These are phyloP conservation scores for Tricladium varicosporioides DNA, from an alignment of 2,329 filamentous ascomycete genomes.

Conservation along the genomic window DNA sequence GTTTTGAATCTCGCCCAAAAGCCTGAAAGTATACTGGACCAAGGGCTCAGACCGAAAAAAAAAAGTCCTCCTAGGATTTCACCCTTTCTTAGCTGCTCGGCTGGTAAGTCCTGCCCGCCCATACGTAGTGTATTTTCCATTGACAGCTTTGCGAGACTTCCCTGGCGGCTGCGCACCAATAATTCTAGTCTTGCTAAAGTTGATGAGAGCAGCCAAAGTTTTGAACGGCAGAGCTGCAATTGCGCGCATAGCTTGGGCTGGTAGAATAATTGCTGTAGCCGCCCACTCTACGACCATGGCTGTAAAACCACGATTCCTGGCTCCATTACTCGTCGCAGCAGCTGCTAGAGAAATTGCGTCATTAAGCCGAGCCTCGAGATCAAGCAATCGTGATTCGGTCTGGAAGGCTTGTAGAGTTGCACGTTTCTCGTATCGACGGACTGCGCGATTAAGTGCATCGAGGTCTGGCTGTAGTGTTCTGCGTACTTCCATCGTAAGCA, in stretches of 20 bases:
- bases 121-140: slow-evolving; percentile 20
- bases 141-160: slow-evolving; percentile 17
- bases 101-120: not conserved
- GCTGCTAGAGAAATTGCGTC: slow-evolving; percentile 81
- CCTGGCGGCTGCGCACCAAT: slow-evolving; percentile 12
- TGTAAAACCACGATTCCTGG: slow-evolving; percentile 22
- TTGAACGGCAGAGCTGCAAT: slow-evolving; percentile 29
- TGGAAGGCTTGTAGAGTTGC: slow-evolving; percentile 72
- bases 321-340: slow-evolving; percentile 55
- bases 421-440: slow-evolving; percentile 89
- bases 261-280: slow-evolving; percentile 27
- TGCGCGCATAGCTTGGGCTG: slow-evolving; percentile 26
- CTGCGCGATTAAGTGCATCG: slow-evolving; percentile 82
- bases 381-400: slow-evolving; percentile 71
- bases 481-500: slow-evolving; percentile 55
- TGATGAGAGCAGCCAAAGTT: slow-evolving; percentile 17
- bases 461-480: slow-evolving; percentile 74
- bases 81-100: not conserved
- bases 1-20: not conserved
- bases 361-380: slow-evolving; percentile 68
- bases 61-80: not conserved
- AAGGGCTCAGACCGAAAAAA: not conserved
- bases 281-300: slow-evolving; percentile 30
- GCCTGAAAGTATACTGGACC: not conserved
- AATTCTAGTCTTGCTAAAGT: slow-evolving; percentile 21